Evolutionary conservation across 1,284 basidiomycete genomes (phyloP).

Genomic region (Ceratobasidium sp.): DNA sequence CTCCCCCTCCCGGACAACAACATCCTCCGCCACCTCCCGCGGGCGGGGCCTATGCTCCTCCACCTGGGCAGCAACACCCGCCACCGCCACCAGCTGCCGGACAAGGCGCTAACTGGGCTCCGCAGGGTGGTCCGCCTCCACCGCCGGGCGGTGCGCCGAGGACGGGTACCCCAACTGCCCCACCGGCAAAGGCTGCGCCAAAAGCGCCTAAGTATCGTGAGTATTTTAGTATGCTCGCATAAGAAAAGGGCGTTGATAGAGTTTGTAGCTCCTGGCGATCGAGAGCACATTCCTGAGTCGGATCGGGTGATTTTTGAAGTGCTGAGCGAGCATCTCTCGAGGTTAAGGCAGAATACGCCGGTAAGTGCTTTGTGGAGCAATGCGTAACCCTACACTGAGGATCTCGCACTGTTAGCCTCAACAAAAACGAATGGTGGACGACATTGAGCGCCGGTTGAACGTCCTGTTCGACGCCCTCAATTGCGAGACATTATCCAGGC

Average conservation of each 20-base stretch:
- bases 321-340: constrained; percentile 72
- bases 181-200: constrained; percentile 61
- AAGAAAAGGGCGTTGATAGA: constrained; percentile 60
- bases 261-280: constrained; percentile 84
- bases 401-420: constrained; percentile 67
- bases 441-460: constrained; percentile 89
- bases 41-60: constrained; percentile 54
- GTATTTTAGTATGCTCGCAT: constrained; percentile 56
- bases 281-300: constrained; percentile 87
- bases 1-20: constrained; percentile 54
- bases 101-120: constrained; percentile 36
- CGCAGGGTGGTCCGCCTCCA: constrained; percentile 49
- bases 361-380: constrained; percentile 63
- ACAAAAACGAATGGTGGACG: constrained; percentile 88
- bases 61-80: constrained; percentile 49
- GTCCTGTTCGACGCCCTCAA: constrained; percentile 92
- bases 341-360: constrained; percentile 77
- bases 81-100: constrained; percentile 41
- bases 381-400: not conserved
- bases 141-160: constrained; percentile 56
- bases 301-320: constrained; percentile 76
- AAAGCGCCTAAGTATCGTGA: constrained; percentile 82
- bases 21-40: constrained; percentile 32
- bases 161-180: constrained; percentile 55
- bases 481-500: constrained; percentile 84